phyloP scores from a whole-genome alignment of 345 rosid species.

The Corymbia maculata region DNA sequence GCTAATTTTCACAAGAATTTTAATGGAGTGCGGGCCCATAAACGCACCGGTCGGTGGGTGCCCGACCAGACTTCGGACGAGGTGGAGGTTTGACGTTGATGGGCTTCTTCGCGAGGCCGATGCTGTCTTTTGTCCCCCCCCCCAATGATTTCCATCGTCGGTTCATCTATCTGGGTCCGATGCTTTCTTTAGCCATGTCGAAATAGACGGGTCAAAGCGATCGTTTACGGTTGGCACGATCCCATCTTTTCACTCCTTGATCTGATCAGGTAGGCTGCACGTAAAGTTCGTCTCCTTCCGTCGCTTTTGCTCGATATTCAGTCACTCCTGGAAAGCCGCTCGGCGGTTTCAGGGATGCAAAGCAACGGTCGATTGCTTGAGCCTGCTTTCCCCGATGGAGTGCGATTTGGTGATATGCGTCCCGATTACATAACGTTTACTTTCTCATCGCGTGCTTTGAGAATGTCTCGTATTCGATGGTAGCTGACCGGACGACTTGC shows the following conservation, averaged over 20 bases:
- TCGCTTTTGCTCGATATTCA: too few relatives aligned
- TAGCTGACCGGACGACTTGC: rapidly evolving
- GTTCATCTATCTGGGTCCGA: background rate
- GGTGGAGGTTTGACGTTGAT: background rate
- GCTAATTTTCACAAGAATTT: background rate
- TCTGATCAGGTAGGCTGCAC: too few relatives aligned
- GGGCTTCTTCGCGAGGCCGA: background rate
- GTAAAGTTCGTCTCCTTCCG: too few relatives aligned
- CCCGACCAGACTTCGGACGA: background rate
- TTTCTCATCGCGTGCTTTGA: background rate
- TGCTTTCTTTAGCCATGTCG: background rate
- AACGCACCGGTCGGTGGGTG: background rate
- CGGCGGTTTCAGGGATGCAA: too few relatives aligned
- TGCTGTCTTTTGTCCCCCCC: background rate
- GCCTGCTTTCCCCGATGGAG: too few relatives aligned
- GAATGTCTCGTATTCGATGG: rapidly evolving
- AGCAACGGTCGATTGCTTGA: too few relatives aligned
- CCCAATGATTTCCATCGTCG: background rate
- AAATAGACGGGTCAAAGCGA: background rate
- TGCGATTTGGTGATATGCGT: background rate
- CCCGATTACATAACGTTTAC: background rate
- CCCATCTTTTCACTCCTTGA: too few relatives aligned
- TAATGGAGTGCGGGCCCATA: background rate
- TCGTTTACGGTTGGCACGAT: background rate
- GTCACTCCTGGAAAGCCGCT: too few relatives aligned